Conservation (phyloP, 352 stramenopile genomes). For the Phytophthora pseudosyringae region DNA sequence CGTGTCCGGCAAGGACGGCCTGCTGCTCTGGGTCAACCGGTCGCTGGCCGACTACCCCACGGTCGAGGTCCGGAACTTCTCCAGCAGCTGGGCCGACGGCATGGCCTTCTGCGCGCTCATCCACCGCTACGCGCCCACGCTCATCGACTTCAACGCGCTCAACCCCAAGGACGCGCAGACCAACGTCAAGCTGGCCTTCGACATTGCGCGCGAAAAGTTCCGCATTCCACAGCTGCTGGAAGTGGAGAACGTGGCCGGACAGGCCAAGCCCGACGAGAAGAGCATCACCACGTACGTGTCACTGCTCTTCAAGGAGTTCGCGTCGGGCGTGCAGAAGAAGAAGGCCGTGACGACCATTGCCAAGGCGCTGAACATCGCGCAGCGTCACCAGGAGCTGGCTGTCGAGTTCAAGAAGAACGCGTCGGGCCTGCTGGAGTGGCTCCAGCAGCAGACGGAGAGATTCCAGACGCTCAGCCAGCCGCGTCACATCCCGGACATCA, state of each 20-base stretch:
- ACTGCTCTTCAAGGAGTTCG: slow-evolving; percentile 93
- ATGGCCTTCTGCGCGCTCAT: slow-evolving; percentile 93
- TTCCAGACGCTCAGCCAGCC: slow-evolving; percentile 80
- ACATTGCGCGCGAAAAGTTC: slow-evolving; percentile 85
- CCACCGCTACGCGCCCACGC: slow-evolving; percentile 87
- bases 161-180: slow-evolving; percentile 64
- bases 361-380: slow-evolving; percentile 91
- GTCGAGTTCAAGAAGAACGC: slow-evolving; percentile 77
- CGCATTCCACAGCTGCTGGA: slow-evolving; percentile 90
- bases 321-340: slow-evolving; percentile 89
- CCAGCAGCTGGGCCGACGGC: slow-evolving; percentile 84
- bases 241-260: slow-evolving; percentile 84
- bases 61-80: slow-evolving; percentile 91
- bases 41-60: slow-evolving; percentile 86
- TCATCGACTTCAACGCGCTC: slow-evolving; percentile 85
- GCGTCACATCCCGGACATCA: slow-evolving; percentile 71
- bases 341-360: slow-evolving; percentile 90
- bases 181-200: slow-evolving; percentile 88
- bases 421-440: slow-evolving; percentile 76
- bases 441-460: slow-evolving; percentile 67
- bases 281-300: slow-evolving; percentile 93
- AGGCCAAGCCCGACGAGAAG: slow-evolving; percentile 91
- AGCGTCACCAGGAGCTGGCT: slow-evolving; percentile 87
- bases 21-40: slow-evolving; percentile 91
- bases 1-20: slow-evolving; percentile 90